Evolutionary conservation across 768 basidiomycete species (phyloP), one percentile per base, ranked within the genome.

Genomic region (Amanita muscaria): DNA sequence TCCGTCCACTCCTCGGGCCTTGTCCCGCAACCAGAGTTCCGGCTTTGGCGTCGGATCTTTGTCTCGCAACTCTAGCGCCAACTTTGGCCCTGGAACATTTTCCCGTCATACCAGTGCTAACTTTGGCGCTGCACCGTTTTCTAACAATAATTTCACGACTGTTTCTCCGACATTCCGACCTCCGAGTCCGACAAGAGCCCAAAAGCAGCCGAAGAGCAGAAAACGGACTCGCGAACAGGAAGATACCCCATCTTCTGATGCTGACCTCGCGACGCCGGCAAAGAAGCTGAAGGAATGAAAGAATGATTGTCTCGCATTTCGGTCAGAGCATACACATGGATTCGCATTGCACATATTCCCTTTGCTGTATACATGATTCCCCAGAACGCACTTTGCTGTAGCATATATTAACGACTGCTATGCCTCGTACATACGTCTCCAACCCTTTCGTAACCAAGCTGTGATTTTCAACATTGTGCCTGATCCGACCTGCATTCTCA

Each of bases 101-200:
- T 29, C 27, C 12, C 27, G 27, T 29, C 27, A 29, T 29, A 29
- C 27, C 7, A 29, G 31, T 16, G 16, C 21, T 18, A 42, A 31
- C 10, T 29, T 46, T 14, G 48, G 43, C 9, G 36, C 53, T 2
- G 58, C 60, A 11, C 56, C 56, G 3, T 66, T 66, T 21, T 57
- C 58, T 6, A 58, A 70, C 41, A 77, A 76, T 47, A 56, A 56
- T 39, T 78, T 78, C 24, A 76, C 67, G 24, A 68, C 70, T 0
- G 73, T 78, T 5, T 55, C 68, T 1, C 56, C 59, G 11, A 51
- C 57, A 22, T 73, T 51, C 51, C 61, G 52, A 18, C 63, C 64
- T 1, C 16, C 48, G 16, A 65, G 65, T 40, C 70, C 68, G 27
- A 53, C 59, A 14, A 40, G 50, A 12, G 47, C 40, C 12, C 38